Evolutionary conservation across 345 rosid species (phyloP).

Genomic region (Passiflora organensis): DNA sequence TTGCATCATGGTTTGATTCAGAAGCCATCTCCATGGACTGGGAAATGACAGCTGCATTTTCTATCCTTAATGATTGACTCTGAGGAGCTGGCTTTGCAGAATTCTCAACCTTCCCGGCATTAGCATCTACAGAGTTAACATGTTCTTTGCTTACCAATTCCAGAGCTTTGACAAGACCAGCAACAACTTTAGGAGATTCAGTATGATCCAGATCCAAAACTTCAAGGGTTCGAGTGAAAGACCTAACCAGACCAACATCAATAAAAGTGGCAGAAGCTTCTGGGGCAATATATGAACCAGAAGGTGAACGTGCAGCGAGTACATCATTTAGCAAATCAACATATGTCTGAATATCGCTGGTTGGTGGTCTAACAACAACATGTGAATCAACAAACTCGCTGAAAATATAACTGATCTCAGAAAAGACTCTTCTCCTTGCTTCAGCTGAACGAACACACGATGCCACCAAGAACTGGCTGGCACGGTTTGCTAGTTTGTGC

Average conservation of each 20-base stretch:
- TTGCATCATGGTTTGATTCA: constrained; percentile 52
- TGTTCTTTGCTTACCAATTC: constrained; percentile 94
- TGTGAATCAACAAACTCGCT: constrained; percentile 60
- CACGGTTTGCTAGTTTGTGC: constrained; percentile 73
- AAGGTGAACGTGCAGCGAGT: constrained; percentile 71
- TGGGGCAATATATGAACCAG: constrained; percentile 70
- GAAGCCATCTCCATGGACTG: constrained; percentile 51
- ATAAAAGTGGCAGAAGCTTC: constrained; percentile 89
- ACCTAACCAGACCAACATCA: constrained; percentile 79
- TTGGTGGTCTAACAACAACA: constrained; percentile 52
- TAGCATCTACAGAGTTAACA: constrained; percentile 56
- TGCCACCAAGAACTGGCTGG: constrained; percentile 81
- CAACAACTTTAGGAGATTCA: constrained; percentile 83
- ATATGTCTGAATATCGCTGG: constrained; percentile 54
- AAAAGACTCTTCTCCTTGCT: constrained; percentile 77
- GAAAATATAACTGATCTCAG: constrained; percentile 62
- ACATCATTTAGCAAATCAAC: constrained; percentile 86
- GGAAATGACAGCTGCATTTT: constrained; percentile 46
- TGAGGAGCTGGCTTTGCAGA: constrained; percentile 44
- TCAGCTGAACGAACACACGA: constrained; percentile 87
- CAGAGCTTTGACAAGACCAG: constrained; percentile 72
- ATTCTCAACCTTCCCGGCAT: constrained; percentile 56
- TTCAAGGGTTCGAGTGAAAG: constrained; percentile 72
- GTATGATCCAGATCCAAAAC: constrained; percentile 83
- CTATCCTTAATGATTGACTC: constrained; percentile 47